A percentile compares a stretch with the other conserved stretches of the same genome.
These are phyloP conservation scores for Phytophthora chlamydospora DNA, from an alignment of 352 stramenopile genomes.

Conservation along the genomic window DNA sequence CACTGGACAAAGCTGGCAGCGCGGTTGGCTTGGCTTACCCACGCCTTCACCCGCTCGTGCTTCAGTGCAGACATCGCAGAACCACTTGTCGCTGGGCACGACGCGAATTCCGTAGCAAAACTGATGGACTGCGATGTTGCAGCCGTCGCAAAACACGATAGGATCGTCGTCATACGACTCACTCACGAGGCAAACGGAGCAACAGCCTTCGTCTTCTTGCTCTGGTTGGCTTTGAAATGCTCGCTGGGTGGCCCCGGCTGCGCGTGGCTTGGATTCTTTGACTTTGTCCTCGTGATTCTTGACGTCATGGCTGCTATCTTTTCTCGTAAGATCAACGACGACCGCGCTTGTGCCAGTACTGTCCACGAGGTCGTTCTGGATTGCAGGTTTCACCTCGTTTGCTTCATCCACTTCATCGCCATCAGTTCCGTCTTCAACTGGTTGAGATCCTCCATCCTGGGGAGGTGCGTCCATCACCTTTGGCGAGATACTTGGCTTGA, in stretches of 20 bases:
- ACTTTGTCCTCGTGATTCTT: constrained; percentile 1
- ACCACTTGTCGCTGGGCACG: constrained; percentile 82
- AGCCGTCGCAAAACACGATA: constrained; percentile 92
- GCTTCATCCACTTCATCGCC: constrained; percentile 27
- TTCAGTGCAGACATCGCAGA: constrained; percentile 70
- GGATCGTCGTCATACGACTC: constrained; percentile 89
- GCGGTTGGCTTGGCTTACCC: constrained; percentile 1
- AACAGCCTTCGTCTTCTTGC: constrained; percentile 46
- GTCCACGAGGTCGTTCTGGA: constrained; percentile 1
- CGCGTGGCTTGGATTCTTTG: background rate
- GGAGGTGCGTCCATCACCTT: background rate
- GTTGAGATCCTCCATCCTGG: constrained; percentile 6
- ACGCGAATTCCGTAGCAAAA: constrained; percentile 85
- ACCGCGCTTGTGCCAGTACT: background rate
- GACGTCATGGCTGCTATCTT: background rate
- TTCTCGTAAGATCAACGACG: constrained; percentile 18
- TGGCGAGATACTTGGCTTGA: background rate
- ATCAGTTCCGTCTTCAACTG: constrained; percentile 27
- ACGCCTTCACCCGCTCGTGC: background rate
- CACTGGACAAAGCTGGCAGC: constrained; percentile 74
- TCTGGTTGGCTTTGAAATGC: constrained; percentile 11
- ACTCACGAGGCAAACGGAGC: constrained; percentile 78
- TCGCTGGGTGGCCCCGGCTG: background rate
- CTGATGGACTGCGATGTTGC: constrained; percentile 88
- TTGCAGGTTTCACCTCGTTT: constrained; percentile 10